Evolutionary conservation across 495 filamentous ascomycete genomes (phyloP).

Genomic region (Aspergillus bridgeri): DNA sequence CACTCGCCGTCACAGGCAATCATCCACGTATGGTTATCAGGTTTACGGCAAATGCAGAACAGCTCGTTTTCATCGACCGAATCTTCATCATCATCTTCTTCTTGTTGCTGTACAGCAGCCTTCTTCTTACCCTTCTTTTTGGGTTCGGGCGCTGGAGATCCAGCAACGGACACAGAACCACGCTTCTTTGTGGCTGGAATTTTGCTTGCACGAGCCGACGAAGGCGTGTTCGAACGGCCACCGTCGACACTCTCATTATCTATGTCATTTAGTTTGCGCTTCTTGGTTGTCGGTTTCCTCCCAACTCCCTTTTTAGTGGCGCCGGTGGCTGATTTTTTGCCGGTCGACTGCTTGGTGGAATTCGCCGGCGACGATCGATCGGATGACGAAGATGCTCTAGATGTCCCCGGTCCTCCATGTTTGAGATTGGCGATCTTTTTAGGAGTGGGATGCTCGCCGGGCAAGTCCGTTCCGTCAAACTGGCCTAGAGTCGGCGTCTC

Average conservation of each 20-base stretch:
- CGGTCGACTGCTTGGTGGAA: slow-evolving; percentile 30
- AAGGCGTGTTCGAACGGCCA: slow-evolving; percentile 43
- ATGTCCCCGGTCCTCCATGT: slow-evolving; percentile 28
- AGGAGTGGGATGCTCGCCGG: slow-evolving; percentile 36
- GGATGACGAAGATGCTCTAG: slow-evolving; percentile 28
- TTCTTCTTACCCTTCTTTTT: slow-evolving; percentile 29
- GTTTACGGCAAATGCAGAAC: slow-evolving; percentile 68
- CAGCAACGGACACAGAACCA: slow-evolving; percentile 35
- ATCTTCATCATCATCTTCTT: slow-evolving; percentile 40
- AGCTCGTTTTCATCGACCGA: slow-evolving; percentile 49
- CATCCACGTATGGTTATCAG: slow-evolving; percentile 75
- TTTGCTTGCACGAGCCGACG: slow-evolving; percentile 50
- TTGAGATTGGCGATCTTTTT: slow-evolving; percentile 42
- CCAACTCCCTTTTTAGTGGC: slow-evolving; percentile 54
- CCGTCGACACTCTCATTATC: slow-evolving; percentile 46
- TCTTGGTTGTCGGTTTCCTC: slow-evolving; percentile 55
- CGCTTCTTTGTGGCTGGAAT: slow-evolving; percentile 41
- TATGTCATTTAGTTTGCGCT: slow-evolving; percentile 49
- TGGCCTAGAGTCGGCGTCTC: slow-evolving; percentile 21
- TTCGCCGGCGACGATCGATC: slow-evolving; percentile 36
- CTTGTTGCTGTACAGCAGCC: slow-evolving; percentile 20
- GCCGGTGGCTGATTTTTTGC: slow-evolving; percentile 34
- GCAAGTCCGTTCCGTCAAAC: slow-evolving; percentile 25
- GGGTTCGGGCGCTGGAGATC: slow-evolving; percentile 38
- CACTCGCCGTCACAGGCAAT: slow-evolving; percentile 70